phyloP scores from a whole-genome alignment of 116 monocot species.

The Papilionanthe hybrid region DNA sequence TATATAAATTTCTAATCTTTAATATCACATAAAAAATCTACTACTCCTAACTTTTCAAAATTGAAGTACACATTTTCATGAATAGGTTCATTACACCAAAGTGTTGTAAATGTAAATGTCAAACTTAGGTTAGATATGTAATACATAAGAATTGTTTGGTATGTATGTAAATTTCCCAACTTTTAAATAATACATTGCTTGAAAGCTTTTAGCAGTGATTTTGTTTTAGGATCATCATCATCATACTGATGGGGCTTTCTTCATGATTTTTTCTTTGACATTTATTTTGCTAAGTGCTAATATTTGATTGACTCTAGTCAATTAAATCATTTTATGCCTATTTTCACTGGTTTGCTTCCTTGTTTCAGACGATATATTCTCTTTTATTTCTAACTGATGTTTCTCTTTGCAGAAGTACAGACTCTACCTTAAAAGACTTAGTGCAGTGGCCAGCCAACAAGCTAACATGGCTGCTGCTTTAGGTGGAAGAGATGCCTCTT shows the following conservation, averaged over 20 bases:
- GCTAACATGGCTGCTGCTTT: slow-evolving; percentile 62
- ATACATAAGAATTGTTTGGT: no score
- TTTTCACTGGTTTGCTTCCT: background rate
- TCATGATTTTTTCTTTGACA: background rate
- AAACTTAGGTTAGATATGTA: no score
- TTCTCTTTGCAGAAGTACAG: slow-evolving; percentile 72
- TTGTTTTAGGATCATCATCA: background rate
- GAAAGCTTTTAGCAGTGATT: background rate
- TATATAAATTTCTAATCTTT: no score
- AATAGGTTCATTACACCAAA: no score
- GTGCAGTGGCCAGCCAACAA: slow-evolving; percentile 76
- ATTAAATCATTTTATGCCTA: background rate
- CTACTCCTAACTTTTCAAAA: no score
- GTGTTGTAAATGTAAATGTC: no score
- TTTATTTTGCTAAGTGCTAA: background rate
- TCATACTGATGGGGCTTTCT: background rate
- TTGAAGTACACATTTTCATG: no score
- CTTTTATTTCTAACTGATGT: background rate
- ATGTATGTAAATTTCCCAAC: no score
- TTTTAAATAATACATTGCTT: no score
- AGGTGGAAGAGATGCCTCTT: slow-evolving; percentile 58
- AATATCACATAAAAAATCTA: no score
- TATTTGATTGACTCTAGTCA: background rate
- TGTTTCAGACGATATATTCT: background rate
- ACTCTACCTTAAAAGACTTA: slow-evolving; percentile 74